phyloP scores from a whole-genome alignment of 192 early-diverging fungal genomes.

The Powellomyces hirtus region DNA sequence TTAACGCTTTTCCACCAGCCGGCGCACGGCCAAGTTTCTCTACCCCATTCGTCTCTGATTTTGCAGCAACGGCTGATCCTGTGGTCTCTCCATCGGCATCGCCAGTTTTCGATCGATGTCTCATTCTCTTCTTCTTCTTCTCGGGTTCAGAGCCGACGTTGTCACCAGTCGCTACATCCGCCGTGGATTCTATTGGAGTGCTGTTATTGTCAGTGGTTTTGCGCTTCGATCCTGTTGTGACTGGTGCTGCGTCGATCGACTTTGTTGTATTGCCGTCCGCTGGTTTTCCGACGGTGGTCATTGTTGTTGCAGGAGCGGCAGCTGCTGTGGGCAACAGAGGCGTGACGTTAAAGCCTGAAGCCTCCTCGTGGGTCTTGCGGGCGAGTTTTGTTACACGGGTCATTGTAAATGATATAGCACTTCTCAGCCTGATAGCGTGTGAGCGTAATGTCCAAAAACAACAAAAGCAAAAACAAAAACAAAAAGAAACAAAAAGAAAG shows the following conservation, averaged over 20 bases:
- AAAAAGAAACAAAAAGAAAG: no score
- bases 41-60: slow-evolving; percentile 1
- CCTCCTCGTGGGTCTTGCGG: slow-evolving; percentile 52
- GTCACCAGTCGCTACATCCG: neutral
- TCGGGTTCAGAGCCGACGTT: slow-evolving; percentile 8
- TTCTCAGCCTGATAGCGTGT: no score
- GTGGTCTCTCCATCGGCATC: slow-evolving; percentile 16
- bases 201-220: neutral
- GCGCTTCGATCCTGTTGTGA: no score
- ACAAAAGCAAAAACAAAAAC: no score
- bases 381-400: slow-evolving; percentile 57
- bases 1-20: slow-evolving; percentile 26
- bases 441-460: no score
- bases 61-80: neutral
- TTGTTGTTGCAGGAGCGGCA: slow-evolving; percentile 21
- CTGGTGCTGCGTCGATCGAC: no score
- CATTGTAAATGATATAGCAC: no score
- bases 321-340: slow-evolving; percentile 46
- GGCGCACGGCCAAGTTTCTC: no score
- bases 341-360: slow-evolving; percentile 42
- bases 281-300: slow-evolving; percentile 29
- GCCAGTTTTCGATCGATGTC: slow-evolving; percentile 19
- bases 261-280: neutral
- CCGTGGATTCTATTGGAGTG: no score
- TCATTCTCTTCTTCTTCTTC: slow-evolving; percentile 30